Conservation (phyloP, 371 early-diverging fungal species). For the Chytridium lagenaria region DNA sequence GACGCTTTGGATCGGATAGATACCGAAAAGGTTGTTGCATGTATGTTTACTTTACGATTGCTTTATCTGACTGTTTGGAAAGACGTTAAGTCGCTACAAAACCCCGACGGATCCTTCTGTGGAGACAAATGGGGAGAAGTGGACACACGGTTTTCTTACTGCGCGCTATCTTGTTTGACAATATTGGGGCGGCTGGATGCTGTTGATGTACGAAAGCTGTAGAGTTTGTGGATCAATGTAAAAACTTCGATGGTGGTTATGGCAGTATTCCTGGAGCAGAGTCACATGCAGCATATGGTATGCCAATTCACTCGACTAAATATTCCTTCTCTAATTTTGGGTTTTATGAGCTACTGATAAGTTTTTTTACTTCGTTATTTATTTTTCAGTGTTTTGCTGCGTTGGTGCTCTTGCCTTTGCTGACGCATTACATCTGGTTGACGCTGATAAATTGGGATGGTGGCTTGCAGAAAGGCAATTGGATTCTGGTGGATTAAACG, state of each 20-base stretch:
- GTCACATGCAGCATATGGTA: conserved; percentile 91
- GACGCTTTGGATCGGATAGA: conserved; percentile 81
- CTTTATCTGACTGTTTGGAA: neutral
- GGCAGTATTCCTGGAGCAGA: conserved; percentile 94
- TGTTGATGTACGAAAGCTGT: conserved; percentile 71
- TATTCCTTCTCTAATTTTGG: neutral
- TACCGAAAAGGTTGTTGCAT: conserved; percentile 68
- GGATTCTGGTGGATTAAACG: conserved; percentile 94
- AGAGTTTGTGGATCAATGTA: conserved; percentile 79
- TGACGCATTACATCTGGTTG: conserved; percentile 73
- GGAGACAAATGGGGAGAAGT: conserved; percentile 96
- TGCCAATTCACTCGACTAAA: conserved; percentile 15
- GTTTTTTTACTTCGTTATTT: neutral
- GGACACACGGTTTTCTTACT: conserved; percentile 94
- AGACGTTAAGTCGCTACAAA: conserved; percentile 63
- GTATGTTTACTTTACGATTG: conserved; percentile 47
- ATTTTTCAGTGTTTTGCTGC: conserved; percentile 94
- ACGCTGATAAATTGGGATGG: conserved; percentile 74
- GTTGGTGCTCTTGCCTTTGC: conserved; percentile 87
- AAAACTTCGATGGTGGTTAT: conserved; percentile 98
- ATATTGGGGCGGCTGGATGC: conserved; percentile 75
- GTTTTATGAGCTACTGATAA: too few relatives aligned
- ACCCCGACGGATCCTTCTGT: conserved; percentile 76
- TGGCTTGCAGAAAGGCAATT: conserved; percentile 96
- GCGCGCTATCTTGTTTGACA: conserved; percentile 77